Conservation (phyloP, 2,329 filamentous ascomycete species). For the Escovopsis sp. region DNA sequence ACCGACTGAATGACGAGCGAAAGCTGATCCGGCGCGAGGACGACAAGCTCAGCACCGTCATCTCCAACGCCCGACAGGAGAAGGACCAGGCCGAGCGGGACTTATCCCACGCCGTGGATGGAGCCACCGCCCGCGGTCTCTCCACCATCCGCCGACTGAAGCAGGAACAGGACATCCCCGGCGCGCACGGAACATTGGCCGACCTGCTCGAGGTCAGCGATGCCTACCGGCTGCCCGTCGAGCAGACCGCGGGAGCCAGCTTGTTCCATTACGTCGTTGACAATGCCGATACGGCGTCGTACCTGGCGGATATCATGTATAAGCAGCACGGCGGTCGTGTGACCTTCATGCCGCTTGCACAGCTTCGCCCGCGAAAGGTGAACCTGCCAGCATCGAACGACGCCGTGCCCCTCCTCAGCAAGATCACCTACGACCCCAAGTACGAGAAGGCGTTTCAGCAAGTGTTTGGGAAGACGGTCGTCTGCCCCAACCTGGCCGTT, state of each 20-base stretch:
- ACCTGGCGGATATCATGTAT: conserved; percentile 65
- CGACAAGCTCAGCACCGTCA: conserved; percentile 66
- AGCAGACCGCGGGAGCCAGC: conserved; percentile 83
- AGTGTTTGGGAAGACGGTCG: conserved; percentile 88
- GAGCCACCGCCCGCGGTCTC: conserved; percentile 71
- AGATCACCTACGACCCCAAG: conserved; percentile 60
- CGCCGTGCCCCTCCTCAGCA: conserved; percentile 73
- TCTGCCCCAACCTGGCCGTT: conserved; percentile 79
- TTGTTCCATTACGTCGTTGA: conserved; percentile 96
- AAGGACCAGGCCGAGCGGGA: conserved; percentile 62
- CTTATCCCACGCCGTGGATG: conserved; percentile 76
- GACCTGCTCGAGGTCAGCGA: conserved; percentile 84
- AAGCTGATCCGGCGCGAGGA: conserved; percentile 82
- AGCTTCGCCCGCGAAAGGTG: conserved; percentile 52
- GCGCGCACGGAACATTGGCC: conserved; percentile 82
- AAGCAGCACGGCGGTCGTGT: conserved; percentile 70
- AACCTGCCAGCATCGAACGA: conserved; percentile 79
- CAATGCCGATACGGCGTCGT: conserved; percentile 72
- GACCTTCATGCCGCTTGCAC: conserved; percentile 87
- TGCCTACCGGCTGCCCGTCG: conserved; percentile 73
- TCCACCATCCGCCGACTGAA: conserved; percentile 77
- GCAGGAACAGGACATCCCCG: conserved; percentile 61
- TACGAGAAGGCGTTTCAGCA: conserved; percentile 84
- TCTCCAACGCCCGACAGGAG: conserved; percentile 62
- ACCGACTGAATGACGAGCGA: conserved; percentile 70